Evolutionary conservation across 495 filamentous ascomycete genomes (phyloP), one percentile per base, ranked within the genome.

Genomic region (Bombardia bombarda): DNA sequence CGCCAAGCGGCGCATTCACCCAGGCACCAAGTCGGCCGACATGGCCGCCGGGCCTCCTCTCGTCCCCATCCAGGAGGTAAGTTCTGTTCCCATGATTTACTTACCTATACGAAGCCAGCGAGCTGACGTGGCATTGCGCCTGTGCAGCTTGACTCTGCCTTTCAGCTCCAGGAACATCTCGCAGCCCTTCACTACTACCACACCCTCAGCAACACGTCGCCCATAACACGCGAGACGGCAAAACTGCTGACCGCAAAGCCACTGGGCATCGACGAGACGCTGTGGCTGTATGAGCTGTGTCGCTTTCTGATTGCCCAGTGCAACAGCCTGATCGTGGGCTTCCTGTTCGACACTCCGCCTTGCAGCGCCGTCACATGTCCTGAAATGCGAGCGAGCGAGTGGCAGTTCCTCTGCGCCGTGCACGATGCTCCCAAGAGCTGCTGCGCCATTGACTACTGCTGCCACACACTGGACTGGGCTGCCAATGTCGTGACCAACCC

Each of bases 381-480:
- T 23, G 93, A 98, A 63, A 98, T 98, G 92, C 89, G 93, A 49
- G 92, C 93, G 3, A 86, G 81, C 37, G 92, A 98, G 68, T 98
- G 92, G 92, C 92, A 98, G 63, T 98, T 96, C 56, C 80, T 98
- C 48, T 98, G 92, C 70, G 92, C 92, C 30, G 93, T 97, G 0
- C 93, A 97, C 61, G 90, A 96, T 45, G 78, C 85, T 18, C 92
- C 92, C 20, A 95, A 97, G 65, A 77, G 78, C 47, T 98, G 92
- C 70, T 95, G 90, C 61, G 92, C 92, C 2, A 95, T 98, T 56
- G 92, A 98, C 62, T 98, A 98, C 63, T 96, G 87, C 73, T 95
- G 88, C 61, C 92, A 98, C 59, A 98, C 92, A 0, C 80, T 98
- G 32, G 92, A 98, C 65, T 95, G 92, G 84, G 92, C 92, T 0